Conservation (phyloP, 345 rosid species). For the Abelmoschus esculentus region DNA sequence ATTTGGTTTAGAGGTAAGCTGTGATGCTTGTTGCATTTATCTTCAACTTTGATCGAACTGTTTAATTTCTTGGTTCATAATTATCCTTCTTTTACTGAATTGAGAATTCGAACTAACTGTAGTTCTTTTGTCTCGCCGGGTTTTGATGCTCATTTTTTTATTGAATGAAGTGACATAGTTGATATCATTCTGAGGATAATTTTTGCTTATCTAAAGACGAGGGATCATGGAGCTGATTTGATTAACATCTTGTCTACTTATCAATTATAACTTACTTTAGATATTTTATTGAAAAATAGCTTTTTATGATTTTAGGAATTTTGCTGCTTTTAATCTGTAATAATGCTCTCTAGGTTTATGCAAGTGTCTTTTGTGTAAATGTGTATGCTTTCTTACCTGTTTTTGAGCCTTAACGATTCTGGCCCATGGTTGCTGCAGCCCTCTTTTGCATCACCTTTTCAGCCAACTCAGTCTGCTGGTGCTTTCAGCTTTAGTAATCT, state of each 20-base stretch:
- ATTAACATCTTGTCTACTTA: neutral
- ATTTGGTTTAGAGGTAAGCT: neutral
- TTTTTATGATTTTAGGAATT: slow-evolving; percentile 17
- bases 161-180: neutral
- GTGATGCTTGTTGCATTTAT: neutral
- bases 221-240: neutral
- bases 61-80: neutral
- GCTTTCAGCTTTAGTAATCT: slow-evolving; percentile 43
- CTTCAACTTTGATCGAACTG: neutral
- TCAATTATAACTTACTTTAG: neutral
- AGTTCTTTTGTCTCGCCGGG: neutral
- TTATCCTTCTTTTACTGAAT: neutral
- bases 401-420: neutral
- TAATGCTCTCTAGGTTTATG: neutral
- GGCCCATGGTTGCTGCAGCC: neutral
- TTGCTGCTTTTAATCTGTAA: neutral
- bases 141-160: neutral
- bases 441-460: slow-evolving; percentile 6
- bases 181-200: neutral
- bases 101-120: neutral
- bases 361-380: neutral
- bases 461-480: slow-evolving; percentile 13
- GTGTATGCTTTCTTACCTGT: neutral
- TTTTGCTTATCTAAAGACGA: neutral
- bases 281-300: slow-evolving; percentile 12